Evolutionary conservation across 176 grass and related monocot species (phyloP), one percentile per base, ranked within the genome.

Genomic region (Hyparrhenia diplandra): DNA sequence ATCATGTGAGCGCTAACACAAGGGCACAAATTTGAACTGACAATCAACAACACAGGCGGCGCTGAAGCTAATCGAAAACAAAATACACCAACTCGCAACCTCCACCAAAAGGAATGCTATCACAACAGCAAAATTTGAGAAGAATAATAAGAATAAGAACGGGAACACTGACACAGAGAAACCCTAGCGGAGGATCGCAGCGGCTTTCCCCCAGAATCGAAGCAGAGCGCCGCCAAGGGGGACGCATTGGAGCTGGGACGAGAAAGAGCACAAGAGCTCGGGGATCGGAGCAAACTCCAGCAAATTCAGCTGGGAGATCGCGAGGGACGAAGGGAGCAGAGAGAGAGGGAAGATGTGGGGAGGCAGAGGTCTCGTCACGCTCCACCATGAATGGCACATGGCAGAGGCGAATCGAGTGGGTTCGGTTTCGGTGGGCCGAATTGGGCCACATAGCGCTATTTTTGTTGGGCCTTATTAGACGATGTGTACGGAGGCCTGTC

Each of bases 121-220:
- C 32, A 4, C 24, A 58, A 0, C 39, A 49, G 2, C 47, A 10
- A 14, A 75, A 13, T 24, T 30, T 7, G 23, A 13, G 4, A 3
- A 21, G 18, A n/a, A 5, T 5, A 8, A 37, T 5, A 8, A 37
- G 36, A 32, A 32, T 4, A 21, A 45, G 37, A 40, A 29, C 14
- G 17, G 8, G 40, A 4, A 37, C 23, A 39, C 39, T 84, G 46
- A 75, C 69, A 69, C 17, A 13, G 47, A 27, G 62, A 25, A 80
- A 84, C 69, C 81, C 81, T 88, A 69, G 69, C n/a, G 37, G 74
- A 32, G 43, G 27, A 42, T 65, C 13, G 54, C 18, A 5, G 9
- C 35, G 14, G 70, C 41, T 34, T 16, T 49, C 27, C 12, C n/a
- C 29, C n/a, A 21, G 30, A 58, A 30, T 46, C 0, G 31, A 47